Conservation (phyloP, 306 rosid species). For the Vigna mungo region DNA sequence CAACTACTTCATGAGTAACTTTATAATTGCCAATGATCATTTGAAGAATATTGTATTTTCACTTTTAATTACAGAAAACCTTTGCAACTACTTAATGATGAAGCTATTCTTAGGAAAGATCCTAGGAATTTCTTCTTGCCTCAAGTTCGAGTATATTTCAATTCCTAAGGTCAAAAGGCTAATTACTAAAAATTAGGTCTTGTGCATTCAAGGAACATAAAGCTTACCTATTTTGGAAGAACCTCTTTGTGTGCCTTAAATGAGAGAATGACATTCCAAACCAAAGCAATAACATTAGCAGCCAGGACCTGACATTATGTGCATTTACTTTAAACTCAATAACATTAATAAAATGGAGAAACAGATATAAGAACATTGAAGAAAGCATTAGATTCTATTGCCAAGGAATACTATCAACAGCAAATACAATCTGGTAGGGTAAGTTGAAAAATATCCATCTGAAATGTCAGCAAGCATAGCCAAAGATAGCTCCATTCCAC, state of each 20-base stretch:
- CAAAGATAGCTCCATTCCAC: conserved; percentile 21
- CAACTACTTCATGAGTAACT: not conserved
- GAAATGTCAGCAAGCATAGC: conserved; percentile 28
- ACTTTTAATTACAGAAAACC: not conserved
- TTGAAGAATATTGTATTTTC: not conserved
- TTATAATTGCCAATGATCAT: not conserved
- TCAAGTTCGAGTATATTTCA: conserved; percentile 18
- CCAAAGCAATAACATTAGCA: conserved; percentile 79
- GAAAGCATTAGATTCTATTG: conserved; percentile 13
- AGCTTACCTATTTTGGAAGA: conserved; percentile 64
- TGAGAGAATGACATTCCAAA: conserved; percentile 97
- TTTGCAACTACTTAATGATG: conserved; percentile 7
- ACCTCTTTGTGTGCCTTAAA: conserved; percentile 91
- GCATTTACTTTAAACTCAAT: conserved; percentile 1
- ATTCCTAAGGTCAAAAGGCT: conserved; percentile 24
- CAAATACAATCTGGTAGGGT: not conserved
- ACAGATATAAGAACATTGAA: conserved; percentile 35
- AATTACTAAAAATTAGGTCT: conserved; percentile 12
- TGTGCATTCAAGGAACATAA: conserved; percentile 29
- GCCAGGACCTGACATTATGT: conserved; percentile 83
- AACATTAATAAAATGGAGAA: conserved; percentile 27
- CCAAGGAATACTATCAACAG: conserved; percentile 2
- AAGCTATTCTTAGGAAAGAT: not conserved
- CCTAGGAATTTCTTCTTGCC: conserved; percentile 8
- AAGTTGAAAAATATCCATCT: not conserved